Evolutionary conservation across 768 basidiomycete genomes (phyloP).

Genomic region (Lyophyllum shimeji): DNA sequence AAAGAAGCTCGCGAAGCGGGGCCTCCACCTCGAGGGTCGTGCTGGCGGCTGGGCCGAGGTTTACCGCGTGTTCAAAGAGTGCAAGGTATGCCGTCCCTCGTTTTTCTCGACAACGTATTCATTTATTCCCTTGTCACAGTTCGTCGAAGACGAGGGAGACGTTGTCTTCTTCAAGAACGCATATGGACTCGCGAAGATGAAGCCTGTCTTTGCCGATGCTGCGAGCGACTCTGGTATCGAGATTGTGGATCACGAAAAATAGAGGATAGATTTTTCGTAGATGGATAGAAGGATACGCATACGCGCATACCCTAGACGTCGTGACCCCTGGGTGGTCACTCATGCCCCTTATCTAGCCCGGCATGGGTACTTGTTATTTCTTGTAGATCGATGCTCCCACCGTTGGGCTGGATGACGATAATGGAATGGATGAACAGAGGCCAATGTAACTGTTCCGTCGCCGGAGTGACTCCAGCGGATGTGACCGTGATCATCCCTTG

Average conservation of each 20-base stretch:
- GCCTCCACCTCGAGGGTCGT: slow-evolving; percentile 65
- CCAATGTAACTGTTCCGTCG: not conserved
- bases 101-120: not conserved
- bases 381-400: not conserved
- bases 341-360: not conserved
- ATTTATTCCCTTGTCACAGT: slow-evolving; percentile 36
- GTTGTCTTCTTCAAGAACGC: slow-evolving; percentile 92
- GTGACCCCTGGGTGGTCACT: not conserved
- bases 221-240: slow-evolving; percentile 57
- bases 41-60: slow-evolving; percentile 81
- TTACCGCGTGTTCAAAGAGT: slow-evolving; percentile 73
- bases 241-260: slow-evolving; percentile 42
- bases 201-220: slow-evolving; percentile 65
- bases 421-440: not conserved
- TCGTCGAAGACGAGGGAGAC: slow-evolving; percentile 92
- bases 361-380: not conserved
- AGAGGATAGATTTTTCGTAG: slow-evolving; percentile 10
- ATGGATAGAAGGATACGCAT: not conserved
- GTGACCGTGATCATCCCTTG: too few relatives aligned
- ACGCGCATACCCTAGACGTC: slow-evolving; percentile 13
- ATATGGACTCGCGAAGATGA: slow-evolving; percentile 68
- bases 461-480: too few relatives aligned
- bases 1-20: slow-evolving; percentile 63
- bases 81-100: slow-evolving; percentile 53
- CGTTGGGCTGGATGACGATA: slow-evolving; percentile 1